Percentiles rank a stretch among this genome's conserved stretches.
Conservation (phyloP, 2,329 filamentous ascomycete genomes). For the Aspergillus oerlinghausenensis region DNA sequence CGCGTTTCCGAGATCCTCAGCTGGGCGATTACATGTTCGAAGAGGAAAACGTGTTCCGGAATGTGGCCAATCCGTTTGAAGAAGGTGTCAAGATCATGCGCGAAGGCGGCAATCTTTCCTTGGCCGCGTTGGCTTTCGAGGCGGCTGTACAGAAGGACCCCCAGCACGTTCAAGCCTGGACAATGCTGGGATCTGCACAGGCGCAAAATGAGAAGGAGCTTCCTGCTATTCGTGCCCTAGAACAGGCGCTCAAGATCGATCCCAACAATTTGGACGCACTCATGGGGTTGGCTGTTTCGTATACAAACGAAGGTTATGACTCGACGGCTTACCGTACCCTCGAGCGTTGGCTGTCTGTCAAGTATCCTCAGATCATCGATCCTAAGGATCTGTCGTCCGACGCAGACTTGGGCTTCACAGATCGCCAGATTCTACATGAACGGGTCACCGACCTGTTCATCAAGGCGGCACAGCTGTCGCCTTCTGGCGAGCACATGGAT, state of each 20-base stretch:
- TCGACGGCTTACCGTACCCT: conserved; percentile 93
- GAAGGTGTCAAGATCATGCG: conserved; percentile 91
- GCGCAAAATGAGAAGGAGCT: conserved; percentile 99
- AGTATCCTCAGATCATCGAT: conserved; percentile 79
- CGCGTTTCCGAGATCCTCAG: conserved; percentile 68
- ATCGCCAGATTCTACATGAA: conserved; percentile 82
- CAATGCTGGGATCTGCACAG: conserved; percentile 83
- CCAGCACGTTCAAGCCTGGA: conserved; percentile 87
- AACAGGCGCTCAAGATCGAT: conserved; percentile 84
- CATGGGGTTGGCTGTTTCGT: conserved; percentile 93
- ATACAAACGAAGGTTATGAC: conserved; percentile 98
- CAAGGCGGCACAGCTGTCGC: conserved; percentile 82
- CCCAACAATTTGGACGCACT: conserved; percentile 81
- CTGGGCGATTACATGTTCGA: conserved; percentile 93
- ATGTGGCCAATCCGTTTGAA: conserved; percentile 78
- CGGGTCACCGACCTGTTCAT: conserved; percentile 91
- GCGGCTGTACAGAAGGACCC: conserved; percentile 88
- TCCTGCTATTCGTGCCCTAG: conserved; percentile 87
- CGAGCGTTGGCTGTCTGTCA: conserved; percentile 93
- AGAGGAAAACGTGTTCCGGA: conserved; percentile 83
- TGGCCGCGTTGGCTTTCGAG: conserved; percentile 92
- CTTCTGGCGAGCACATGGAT: conserved; percentile 92
- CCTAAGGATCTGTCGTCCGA: conserved; percentile 67
- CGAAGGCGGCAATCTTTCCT: conserved; percentile 86
- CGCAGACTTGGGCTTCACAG: conserved; percentile 88